phyloP scores from a whole-genome alignment of 495 filamentous ascomycete species.

The Podospora conica region DNA sequence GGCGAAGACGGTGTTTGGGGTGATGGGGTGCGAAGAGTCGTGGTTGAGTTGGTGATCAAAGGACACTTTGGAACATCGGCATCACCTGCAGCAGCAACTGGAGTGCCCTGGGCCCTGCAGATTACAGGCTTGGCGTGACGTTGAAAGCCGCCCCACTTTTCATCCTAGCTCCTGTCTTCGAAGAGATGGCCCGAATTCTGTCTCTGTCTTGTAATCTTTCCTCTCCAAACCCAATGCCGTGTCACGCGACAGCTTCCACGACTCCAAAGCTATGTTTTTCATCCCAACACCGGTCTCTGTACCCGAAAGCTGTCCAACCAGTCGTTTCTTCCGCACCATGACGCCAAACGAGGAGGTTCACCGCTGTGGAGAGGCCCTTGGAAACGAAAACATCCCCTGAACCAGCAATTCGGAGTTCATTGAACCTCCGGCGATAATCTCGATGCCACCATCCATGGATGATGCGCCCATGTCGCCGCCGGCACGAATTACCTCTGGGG shows the following conservation, averaged over 20 bases:
- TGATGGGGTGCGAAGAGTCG: background rate
- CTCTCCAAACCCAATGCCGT: background rate
- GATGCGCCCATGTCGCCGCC: too few relatives aligned
- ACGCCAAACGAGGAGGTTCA: background rate
- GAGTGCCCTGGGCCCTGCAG: background rate
- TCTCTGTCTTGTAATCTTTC: background rate
- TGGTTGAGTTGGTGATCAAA: background rate
- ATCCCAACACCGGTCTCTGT: background rate
- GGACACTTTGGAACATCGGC: constrained; percentile 3
- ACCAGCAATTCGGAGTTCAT: background rate
- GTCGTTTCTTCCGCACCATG: background rate
- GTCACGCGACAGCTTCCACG: background rate
- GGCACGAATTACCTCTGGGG: too few relatives aligned
- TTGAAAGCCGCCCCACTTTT: background rate
- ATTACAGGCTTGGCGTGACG: constrained; percentile 1
- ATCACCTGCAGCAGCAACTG: background rate
- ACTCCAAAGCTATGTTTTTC: background rate
- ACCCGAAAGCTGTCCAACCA: background rate
- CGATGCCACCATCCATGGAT: background rate
- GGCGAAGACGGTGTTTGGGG: background rate
- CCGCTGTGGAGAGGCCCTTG: background rate
- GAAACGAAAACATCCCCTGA: background rate
- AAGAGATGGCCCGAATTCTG: background rate
- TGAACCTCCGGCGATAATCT: background rate
- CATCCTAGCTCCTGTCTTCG: background rate